phyloP scores from a whole-genome alignment of 345 rosid species.

The Melaleuca alternifolia region DNA sequence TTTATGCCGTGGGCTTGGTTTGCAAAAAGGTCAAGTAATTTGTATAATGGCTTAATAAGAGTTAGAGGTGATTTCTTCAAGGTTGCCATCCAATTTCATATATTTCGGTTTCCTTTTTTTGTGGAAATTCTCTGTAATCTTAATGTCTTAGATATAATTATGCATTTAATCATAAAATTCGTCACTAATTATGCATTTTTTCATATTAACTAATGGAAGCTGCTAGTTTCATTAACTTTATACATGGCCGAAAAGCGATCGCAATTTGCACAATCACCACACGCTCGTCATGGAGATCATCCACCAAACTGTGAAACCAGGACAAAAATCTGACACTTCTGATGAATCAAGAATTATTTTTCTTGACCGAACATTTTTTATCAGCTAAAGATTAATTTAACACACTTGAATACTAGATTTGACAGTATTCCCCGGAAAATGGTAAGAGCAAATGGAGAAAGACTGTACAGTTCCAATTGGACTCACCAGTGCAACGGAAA shows the following conservation, averaged over 20 bases:
- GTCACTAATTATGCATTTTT: not conserved
- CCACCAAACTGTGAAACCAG: not conserved
- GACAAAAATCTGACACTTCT: not conserved
- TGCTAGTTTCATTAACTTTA: not conserved
- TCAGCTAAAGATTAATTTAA: not conserved
- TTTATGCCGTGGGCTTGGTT: not conserved
- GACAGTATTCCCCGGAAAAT: not conserved
- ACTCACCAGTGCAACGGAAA: not conserved
- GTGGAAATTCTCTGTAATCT: not conserved
- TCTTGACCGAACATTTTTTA: not conserved
- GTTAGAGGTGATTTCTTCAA: not conserved
- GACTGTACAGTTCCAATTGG: not conserved
- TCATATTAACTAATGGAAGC: not conserved
- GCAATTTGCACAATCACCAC: not conserved
- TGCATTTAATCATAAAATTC: not conserved
- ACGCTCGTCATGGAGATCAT: not conserved
- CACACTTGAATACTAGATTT: not conserved
- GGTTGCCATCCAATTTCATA: not conserved
- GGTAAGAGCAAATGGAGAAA: not conserved
- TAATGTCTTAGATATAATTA: not conserved
- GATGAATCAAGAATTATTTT: not conserved
- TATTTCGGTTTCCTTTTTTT: not conserved
- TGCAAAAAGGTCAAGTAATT: not conserved
- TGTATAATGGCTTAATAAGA: not conserved
- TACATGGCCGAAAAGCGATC: not conserved